phyloP scores from a whole-genome alignment of 495 filamentous ascomycete species.

The Penicillium arizonense region DNA sequence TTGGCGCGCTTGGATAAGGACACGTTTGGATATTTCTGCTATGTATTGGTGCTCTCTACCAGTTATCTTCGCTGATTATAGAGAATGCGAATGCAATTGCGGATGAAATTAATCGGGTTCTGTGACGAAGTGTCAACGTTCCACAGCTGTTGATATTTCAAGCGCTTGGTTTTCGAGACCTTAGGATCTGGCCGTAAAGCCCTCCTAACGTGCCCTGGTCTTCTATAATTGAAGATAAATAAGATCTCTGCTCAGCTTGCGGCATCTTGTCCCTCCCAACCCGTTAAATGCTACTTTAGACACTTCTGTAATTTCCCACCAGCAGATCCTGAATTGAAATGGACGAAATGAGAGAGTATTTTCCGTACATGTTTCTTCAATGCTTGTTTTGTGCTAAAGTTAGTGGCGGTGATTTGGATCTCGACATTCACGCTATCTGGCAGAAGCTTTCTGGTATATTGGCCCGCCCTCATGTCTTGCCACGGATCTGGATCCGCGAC shows the following conservation, averaged over 20 bases:
- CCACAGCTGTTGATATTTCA: not conserved
- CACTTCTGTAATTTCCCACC: not conserved
- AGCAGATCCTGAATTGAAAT: no score
- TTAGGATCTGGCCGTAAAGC: not conserved
- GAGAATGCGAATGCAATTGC: no score
- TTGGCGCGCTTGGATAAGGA: not conserved
- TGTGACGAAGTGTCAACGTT: not conserved
- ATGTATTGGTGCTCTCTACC: not conserved
- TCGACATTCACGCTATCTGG: constrained; percentile 4
- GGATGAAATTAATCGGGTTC: no score
- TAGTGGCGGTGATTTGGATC: constrained; percentile 1
- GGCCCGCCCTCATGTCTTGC: constrained; percentile 7
- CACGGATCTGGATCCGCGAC: not conserved
- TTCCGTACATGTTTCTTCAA: not conserved
- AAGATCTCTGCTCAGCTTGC: not conserved
- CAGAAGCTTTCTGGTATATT: constrained; percentile 6
- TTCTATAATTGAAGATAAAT: not conserved
- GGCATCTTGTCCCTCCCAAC: not conserved
- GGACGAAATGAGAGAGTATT: not conserved
- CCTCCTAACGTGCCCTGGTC: not conserved
- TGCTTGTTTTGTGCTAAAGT: not conserved
- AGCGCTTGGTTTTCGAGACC: not conserved
- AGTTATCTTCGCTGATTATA: no score
- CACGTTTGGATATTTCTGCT: not conserved
- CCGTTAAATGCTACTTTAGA: not conserved